A percentile compares a stretch with the other conserved stretches of the same genome.
phyloP scores from a whole-genome alignment of 345 rosid genomes.

The Bruguiera gymnorhiza region DNA sequence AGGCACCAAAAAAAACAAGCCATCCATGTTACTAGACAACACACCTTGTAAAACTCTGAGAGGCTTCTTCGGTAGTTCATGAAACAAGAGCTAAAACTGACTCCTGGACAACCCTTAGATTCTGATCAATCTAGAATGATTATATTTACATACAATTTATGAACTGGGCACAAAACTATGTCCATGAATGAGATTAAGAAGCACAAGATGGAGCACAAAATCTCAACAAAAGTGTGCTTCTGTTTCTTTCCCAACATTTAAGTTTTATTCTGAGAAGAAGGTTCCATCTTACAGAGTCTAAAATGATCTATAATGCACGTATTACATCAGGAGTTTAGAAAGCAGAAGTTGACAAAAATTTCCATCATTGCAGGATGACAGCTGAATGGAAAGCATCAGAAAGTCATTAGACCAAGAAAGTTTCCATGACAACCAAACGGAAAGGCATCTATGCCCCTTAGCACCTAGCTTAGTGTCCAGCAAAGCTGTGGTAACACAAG shows the following conservation, averaged over 20 bases:
- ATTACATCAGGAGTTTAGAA: neutral
- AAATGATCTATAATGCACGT: too few species aligned
- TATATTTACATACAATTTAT: neutral
- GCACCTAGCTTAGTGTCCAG: constrained; percentile 88
- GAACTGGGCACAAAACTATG: neutral
- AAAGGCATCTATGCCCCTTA: constrained; percentile 49
- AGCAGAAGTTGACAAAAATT: constrained; percentile 7
- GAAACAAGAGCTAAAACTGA: constrained; percentile 76
- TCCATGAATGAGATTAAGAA: constrained; percentile 13
- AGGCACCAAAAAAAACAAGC: neutral
- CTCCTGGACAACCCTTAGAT: constrained; percentile 71
- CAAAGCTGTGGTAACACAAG: constrained; percentile 64
- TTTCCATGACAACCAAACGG: too few species aligned
- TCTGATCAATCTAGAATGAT: constrained; percentile 60
- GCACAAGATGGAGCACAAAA: constrained; percentile 45
- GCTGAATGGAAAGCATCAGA: too few species aligned
- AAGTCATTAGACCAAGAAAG: too few species aligned
- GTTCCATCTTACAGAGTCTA: too few species aligned
- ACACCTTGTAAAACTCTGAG: constrained; percentile 28
- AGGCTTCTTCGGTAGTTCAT: constrained; percentile 45
- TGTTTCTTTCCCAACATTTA: constrained; percentile 91
- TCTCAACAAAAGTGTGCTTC: constrained; percentile 73
- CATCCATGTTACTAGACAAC: too few species aligned
- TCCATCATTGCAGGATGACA: constrained; percentile 65
- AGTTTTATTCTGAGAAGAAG: constrained; percentile 66